Conservation (phyloP, 2,329 filamentous ascomycete species). For the Fusarium sarcochroum region DNA sequence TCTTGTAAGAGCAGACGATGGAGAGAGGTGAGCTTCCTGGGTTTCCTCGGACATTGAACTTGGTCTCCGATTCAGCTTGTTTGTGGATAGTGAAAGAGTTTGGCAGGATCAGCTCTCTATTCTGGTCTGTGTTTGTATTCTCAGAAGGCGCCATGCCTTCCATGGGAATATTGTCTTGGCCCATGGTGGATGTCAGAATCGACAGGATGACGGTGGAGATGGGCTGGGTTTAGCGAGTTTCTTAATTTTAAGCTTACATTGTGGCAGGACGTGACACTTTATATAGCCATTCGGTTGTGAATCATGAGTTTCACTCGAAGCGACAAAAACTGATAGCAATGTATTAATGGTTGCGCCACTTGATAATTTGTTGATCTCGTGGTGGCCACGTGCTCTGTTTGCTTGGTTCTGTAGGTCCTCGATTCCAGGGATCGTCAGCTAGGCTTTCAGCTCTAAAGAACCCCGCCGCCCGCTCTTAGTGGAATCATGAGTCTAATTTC, state of each 20-base stretch:
- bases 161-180: not conserved
- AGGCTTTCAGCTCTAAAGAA: not conserved
- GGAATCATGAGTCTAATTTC: no score
- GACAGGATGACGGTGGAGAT: not conserved
- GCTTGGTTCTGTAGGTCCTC: not conserved
- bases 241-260: no score
- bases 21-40: not conserved
- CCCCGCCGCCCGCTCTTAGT: not conserved
- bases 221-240: not conserved
- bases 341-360: not conserved
- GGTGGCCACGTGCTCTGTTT: slow-evolving; percentile 1
- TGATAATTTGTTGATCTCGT: not conserved
- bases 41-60: slow-evolving; percentile 5
- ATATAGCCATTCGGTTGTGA: not conserved
- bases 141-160: not conserved
- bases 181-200: not conserved
- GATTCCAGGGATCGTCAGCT: no score
- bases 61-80: not conserved
- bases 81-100: slow-evolving; percentile 6
- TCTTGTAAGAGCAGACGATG: not conserved
- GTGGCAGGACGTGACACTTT: not conserved
- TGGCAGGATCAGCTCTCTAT: not conserved
- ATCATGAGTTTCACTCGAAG: not conserved
- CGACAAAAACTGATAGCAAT: not conserved
- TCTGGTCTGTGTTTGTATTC: not conserved